Percentiles rank a stretch among this genome's conserved stretches.
Conservation (phyloP, 75 land plant genomes). For the Gnetum montanum region DNA sequence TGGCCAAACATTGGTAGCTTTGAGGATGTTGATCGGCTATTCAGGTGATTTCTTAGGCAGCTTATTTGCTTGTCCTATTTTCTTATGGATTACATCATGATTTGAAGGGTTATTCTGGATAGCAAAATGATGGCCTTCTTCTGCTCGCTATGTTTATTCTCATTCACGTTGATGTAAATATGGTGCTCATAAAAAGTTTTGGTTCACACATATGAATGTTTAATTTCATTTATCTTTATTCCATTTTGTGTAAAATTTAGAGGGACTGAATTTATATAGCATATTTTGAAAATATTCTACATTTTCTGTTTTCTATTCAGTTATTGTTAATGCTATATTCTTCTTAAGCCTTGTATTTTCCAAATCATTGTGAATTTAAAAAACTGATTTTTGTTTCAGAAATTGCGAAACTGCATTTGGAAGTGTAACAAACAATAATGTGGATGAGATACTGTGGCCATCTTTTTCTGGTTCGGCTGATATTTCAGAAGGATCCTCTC, state of each 20-base stretch:
- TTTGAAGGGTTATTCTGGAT: not conserved
- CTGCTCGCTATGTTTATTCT: not conserved
- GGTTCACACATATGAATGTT: not conserved
- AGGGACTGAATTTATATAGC: not conserved
- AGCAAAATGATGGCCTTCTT: not conserved
- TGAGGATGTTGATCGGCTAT: constrained; percentile 54
- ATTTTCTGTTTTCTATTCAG: not conserved
- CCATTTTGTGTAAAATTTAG: not conserved
- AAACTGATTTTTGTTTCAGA: constrained; percentile 13
- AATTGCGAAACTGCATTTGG: constrained; percentile 18
- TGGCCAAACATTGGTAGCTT: constrained; percentile 65
- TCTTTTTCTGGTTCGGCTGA: constrained; percentile 16
- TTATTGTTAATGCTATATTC: constrained; percentile 1
- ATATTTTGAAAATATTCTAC: not conserved
- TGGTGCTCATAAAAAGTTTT: too few relatives aligned
- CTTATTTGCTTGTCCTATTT: not conserved
- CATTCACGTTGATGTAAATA: not conserved
- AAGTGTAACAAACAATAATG: not conserved
- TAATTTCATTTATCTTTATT: not conserved
- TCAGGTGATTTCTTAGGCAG: constrained; percentile 54
- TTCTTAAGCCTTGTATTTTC: constrained; percentile 5
- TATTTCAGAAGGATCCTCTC: not conserved
- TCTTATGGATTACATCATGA: not conserved
- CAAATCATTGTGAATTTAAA: constrained; percentile 2
- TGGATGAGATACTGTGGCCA: constrained; percentile 11